Conservation (phyloP, 352 stramenopile genomes). For the Phytophthora hybrid region DNA sequence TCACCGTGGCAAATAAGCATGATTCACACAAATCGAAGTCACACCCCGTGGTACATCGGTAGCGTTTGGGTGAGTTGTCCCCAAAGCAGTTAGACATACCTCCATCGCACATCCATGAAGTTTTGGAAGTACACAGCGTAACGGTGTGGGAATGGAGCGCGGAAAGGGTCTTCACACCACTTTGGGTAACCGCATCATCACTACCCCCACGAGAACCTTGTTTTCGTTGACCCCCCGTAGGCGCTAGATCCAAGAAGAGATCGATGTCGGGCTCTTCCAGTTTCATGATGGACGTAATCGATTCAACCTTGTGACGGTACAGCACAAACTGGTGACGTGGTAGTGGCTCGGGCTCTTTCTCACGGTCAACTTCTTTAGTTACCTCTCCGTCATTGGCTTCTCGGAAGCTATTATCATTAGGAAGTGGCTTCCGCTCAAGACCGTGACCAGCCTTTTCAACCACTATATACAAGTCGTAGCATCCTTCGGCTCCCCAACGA, state of each 20-base stretch:
- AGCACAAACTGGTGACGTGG: conserved; percentile 74
- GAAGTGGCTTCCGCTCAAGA: conserved; percentile 62
- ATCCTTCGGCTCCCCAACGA: conserved; percentile 77
- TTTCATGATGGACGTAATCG: conserved; percentile 57
- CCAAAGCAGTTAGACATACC: conserved; percentile 61
- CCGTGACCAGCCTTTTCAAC: conserved; percentile 56
- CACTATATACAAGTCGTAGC: conserved; percentile 83
- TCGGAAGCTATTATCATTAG: conserved; percentile 30
- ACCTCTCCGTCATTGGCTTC: conserved; percentile 13
- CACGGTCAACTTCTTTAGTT: neutral
- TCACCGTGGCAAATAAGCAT: conserved; percentile 57
- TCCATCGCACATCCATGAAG: conserved; percentile 83
- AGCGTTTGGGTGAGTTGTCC: conserved; percentile 62
- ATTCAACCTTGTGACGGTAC: conserved; percentile 61
- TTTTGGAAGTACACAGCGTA: conserved; percentile 53
- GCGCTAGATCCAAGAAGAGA: conserved; percentile 59
- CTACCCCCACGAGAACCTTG: neutral
- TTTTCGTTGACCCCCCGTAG: conserved; percentile 24
- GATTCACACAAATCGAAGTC: conserved; percentile 82
- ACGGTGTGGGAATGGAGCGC: conserved; percentile 67
- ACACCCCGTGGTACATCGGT: conserved; percentile 70
- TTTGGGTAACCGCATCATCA: conserved; percentile 8
- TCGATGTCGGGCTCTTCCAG: conserved; percentile 62
- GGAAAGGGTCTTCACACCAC: conserved; percentile 41
- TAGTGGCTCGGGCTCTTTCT: conserved; percentile 27